A percentile compares a stretch with the other conserved stretches of the same genome.
These are phyloP conservation scores for Fusarium sp. DNA, from an alignment of 2,329 filamentous ascomycete species.

Conservation along the genomic window DNA sequence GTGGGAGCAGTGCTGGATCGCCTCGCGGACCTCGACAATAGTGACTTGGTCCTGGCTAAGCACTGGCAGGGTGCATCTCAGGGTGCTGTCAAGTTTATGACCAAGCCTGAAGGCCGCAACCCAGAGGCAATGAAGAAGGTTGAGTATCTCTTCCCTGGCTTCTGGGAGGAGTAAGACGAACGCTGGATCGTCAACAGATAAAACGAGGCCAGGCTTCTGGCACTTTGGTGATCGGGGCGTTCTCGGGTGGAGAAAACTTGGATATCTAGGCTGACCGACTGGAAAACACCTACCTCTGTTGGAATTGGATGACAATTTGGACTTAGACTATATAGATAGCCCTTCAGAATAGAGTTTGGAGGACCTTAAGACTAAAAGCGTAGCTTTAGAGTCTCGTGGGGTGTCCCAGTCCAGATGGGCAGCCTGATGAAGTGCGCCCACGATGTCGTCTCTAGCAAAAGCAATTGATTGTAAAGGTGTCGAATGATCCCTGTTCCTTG, in stretches of 20 bases:
- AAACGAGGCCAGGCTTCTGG: conserved; percentile 18
- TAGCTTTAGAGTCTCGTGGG: conserved; percentile 8
- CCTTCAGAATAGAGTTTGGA: conserved; percentile 17
- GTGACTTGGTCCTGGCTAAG: conserved; percentile 82
- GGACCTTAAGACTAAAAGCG: conserved; percentile 15
- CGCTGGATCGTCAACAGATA: conserved; percentile 11
- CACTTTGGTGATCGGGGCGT: conserved; percentile 31
- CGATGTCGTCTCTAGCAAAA: conserved; percentile 15
- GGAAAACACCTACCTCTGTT: conserved; percentile 1
- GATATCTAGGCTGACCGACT: conserved; percentile 3
- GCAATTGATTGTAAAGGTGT: conserved; percentile 37
- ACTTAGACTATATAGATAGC: conserved; percentile 37
- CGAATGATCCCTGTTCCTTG: conserved; percentile 41
- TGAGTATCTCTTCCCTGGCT: conserved; percentile 89
- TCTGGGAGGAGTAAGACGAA: conserved; percentile 65
- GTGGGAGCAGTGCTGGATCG: conserved; percentile 91
- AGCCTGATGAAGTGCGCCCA: conserved; percentile 11
- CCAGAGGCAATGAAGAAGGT: conserved; percentile 84
- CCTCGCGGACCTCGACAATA: conserved; percentile 83
- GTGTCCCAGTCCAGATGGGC: conserved; percentile 18
- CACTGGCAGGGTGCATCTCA: conserved; percentile 84
- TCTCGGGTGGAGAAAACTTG: conserved; percentile 25
- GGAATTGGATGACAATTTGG: not conserved
- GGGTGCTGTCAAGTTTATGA: conserved; percentile 86
- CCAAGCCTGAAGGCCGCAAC: conserved; percentile 81